phyloP scores from a whole-genome alignment of 257 asterid species.

The Agastache rugosa region DNA sequence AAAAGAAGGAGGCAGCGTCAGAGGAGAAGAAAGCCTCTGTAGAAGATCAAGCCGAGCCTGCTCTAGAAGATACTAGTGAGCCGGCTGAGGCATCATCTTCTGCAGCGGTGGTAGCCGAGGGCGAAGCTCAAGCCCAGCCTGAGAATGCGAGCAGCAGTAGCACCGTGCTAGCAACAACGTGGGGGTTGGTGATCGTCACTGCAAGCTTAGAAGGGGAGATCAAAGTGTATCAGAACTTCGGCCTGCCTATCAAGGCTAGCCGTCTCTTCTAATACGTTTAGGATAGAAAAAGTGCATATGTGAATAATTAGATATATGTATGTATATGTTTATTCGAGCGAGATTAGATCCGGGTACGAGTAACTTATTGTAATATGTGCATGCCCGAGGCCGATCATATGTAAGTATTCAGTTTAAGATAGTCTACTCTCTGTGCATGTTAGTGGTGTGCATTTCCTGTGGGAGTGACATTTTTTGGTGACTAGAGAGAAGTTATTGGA shows the following conservation, averaged over 20 bases:
- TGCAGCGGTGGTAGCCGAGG: conserved; percentile 42
- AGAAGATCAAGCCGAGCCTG: conserved; percentile 39
- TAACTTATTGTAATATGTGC: too few species aligned
- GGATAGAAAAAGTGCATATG: background rate
- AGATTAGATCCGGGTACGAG: too few species aligned
- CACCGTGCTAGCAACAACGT: conserved; percentile 70
- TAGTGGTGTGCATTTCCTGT: too few species aligned
- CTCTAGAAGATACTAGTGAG: background rate
- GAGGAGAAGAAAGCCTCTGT: conserved; percentile 31
- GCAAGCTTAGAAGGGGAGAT: conserved; percentile 78
- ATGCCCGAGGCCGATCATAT: too few species aligned
- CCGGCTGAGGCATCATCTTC: conserved; percentile 33
- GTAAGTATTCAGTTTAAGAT: too few species aligned
- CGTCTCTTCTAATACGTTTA: conserved; percentile 40
- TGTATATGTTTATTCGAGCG: too few species aligned
- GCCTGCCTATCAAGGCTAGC: conserved; percentile 61
- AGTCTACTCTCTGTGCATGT: too few species aligned
- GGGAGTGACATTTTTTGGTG: too few species aligned
- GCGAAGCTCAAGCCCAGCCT: conserved; percentile 53
- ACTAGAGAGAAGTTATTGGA: too few species aligned
- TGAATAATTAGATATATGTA: background rate
- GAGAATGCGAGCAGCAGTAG: conserved; percentile 34
- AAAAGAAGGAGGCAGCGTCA: conserved; percentile 9
- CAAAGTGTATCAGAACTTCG: conserved; percentile 82
- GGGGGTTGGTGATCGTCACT: conserved; percentile 87